Evolutionary conservation across 2,329 filamentous ascomycete genomes (phyloP).

Genomic region (Fusarium sp.): DNA sequence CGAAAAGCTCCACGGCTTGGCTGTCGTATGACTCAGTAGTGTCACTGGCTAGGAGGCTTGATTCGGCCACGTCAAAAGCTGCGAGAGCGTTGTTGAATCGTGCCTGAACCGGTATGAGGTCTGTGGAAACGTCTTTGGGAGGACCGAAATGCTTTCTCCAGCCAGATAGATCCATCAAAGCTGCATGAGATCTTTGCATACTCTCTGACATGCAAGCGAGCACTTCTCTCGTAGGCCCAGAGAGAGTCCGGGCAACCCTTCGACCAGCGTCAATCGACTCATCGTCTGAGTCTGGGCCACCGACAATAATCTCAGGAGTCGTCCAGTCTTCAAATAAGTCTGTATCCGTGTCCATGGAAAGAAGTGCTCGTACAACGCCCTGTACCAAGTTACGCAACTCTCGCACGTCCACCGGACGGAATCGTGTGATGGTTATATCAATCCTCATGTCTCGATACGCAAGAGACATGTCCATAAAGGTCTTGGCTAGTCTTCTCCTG

Average conservation of each 20-base stretch:
- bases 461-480: slow-evolving; percentile 68
- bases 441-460: slow-evolving; percentile 67
- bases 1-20: slow-evolving; percentile 64
- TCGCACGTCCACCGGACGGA: slow-evolving; percentile 62
- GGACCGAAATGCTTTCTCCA: slow-evolving; percentile 62
- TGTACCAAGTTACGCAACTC: slow-evolving; percentile 67
- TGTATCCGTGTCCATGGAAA: slow-evolving; percentile 64
- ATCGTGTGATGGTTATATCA: slow-evolving; percentile 67
- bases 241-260: slow-evolving; percentile 50
- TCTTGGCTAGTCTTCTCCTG: slow-evolving; percentile 60
- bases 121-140: slow-evolving; percentile 54
- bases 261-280: slow-evolving; percentile 32
- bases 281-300: slow-evolving; percentile 7
- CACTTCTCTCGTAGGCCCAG: slow-evolving; percentile 59
- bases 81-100: slow-evolving; percentile 57
- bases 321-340: slow-evolving; percentile 55
- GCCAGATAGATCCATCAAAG: slow-evolving; percentile 66
- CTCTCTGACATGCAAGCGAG: slow-evolving; percentile 59
- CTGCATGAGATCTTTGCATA: slow-evolving; percentile 61
- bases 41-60: slow-evolving; percentile 58
- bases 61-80: slow-evolving; percentile 61
- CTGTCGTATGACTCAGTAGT: slow-evolving; percentile 60
- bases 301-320: slow-evolving; percentile 27
- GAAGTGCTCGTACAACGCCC: slow-evolving; percentile 63
- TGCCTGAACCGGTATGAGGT: slow-evolving; percentile 54